Evolutionary conservation across 2,329 filamentous ascomycete species (phyloP).

Genomic region (Sclerotinia glacialis): DNA sequence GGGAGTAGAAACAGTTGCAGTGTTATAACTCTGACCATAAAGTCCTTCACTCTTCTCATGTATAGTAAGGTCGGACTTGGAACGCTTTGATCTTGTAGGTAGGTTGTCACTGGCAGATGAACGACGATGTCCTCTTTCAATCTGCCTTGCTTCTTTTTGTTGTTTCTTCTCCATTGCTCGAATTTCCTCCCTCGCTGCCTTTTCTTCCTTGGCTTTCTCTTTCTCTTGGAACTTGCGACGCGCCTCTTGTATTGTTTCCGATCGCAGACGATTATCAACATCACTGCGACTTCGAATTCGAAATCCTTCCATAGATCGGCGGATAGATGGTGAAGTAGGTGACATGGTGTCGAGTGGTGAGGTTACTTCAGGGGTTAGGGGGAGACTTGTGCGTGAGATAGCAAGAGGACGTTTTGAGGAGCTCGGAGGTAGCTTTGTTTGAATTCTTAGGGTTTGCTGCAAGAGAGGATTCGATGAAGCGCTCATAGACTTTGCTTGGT

Average conservation of each 20-base stretch:
- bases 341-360: conserved; percentile 30
- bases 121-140: conserved; percentile 43
- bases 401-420: conserved; percentile 34
- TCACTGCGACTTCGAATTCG: conserved; percentile 61
- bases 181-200: conserved; percentile 58
- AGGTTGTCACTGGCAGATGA: conserved; percentile 39
- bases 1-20: conserved; percentile 11
- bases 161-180: conserved; percentile 58
- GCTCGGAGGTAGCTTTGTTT: conserved; percentile 32
- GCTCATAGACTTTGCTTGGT: conserved; percentile 28
- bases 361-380: conserved; percentile 27
- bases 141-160: conserved; percentile 52
- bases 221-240: conserved; percentile 62
- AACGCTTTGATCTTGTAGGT: conserved; percentile 43
- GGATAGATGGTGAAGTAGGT: conserved; percentile 51
- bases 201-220: conserved; percentile 60
- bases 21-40: conserved; percentile 30
- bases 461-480: conserved; percentile 27
- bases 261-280: conserved; percentile 52
- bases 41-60: conserved; percentile 26
- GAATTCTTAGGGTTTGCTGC: conserved; percentile 33
- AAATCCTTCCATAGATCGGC: conserved; percentile 59
- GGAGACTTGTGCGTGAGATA: conserved; percentile 34
- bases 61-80: conserved; percentile 41
- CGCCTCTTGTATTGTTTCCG: conserved; percentile 58